These are phyloP conservation scores for Diaporthe citriasiana DNA, from an alignment of 2,329 filamentous ascomycete species.

Conservation along the genomic window DNA sequence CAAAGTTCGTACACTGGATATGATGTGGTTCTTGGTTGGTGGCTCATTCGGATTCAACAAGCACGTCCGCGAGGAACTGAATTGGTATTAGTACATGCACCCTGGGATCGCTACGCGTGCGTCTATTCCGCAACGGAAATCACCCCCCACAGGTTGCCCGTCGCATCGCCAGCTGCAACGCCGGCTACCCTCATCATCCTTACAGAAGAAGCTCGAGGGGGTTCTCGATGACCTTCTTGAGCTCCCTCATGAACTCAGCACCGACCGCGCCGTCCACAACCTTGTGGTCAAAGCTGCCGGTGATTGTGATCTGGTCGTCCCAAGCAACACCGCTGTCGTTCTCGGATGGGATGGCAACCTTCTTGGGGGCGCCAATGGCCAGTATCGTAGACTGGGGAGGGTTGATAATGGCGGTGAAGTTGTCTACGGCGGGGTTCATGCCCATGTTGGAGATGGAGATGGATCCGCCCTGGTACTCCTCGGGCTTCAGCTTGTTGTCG, in stretches of 20 bases:
- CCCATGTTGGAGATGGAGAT: slow-evolving; percentile 99
- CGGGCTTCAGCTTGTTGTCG: slow-evolving; percentile 98
- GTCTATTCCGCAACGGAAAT: slow-evolving; percentile 42
- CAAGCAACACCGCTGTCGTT: slow-evolving; percentile 83
- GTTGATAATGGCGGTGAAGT: slow-evolving; percentile 99
- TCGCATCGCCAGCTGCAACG: slow-evolving; percentile 52
- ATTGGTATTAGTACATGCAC: slow-evolving; percentile 43
- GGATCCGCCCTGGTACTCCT: slow-evolving; percentile 98
- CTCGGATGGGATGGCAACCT: slow-evolving; percentile 91
- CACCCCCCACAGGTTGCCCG: slow-evolving; percentile 50
- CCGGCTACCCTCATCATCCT: slow-evolving; percentile 57
- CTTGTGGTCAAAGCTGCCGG: slow-evolving; percentile 98
- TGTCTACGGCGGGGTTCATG: slow-evolving; percentile 97
- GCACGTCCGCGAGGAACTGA: slow-evolving; percentile 32
- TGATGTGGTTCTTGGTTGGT: neutral
- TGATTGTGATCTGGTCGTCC: slow-evolving; percentile 98
- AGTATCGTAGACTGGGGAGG: slow-evolving; percentile 96
- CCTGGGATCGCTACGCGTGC: slow-evolving; percentile 32
- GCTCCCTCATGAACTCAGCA: slow-evolving; percentile 94
- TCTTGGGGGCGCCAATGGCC: slow-evolving; percentile 93
- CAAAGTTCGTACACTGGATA: neutral
- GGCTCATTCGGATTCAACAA: neutral
- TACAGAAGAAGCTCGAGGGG: slow-evolving; percentile 94
- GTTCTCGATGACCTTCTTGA: slow-evolving; percentile 99
- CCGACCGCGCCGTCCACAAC: slow-evolving; percentile 97